These are phyloP conservation scores for Gypsophila paniculata DNA, from an alignment of 179 eudicot genomes.

Conservation along the genomic window DNA sequence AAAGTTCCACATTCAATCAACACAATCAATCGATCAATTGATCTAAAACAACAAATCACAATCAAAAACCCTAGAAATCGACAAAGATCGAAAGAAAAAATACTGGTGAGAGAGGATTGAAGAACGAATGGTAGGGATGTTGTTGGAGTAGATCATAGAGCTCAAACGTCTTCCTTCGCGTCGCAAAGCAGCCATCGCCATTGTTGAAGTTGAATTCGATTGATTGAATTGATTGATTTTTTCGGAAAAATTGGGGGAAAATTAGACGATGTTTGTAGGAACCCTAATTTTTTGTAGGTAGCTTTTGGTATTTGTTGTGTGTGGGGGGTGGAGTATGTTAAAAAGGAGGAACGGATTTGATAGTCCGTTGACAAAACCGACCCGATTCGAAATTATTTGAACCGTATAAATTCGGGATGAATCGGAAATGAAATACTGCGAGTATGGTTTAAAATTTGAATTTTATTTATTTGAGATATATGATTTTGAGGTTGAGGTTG, in stretches of 20 bases:
- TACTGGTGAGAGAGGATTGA: slow-evolving; percentile 54
- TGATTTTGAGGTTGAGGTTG: no score
- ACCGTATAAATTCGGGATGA: no score
- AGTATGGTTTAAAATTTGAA: no score
- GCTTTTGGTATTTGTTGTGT: no score
- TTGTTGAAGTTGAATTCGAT: background rate
- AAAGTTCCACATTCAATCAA: background rate
- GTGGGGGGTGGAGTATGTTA: background rate
- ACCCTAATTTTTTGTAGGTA: slow-evolving; percentile 24
- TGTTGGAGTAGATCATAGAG: slow-evolving; percentile 46
- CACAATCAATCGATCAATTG: no score
- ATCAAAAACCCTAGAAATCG: background rate
- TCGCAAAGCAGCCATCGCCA: slow-evolving; percentile 42
- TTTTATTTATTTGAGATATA: no score
- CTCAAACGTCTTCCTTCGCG: slow-evolving; percentile 61
- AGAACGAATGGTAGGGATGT: slow-evolving; percentile 44
- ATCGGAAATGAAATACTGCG: no score
- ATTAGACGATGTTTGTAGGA: background rate
- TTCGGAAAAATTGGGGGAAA: background rate
- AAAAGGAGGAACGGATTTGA: background rate
- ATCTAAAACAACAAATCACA: background rate
- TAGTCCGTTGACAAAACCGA: no score
- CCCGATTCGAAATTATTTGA: no score
- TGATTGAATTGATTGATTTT: background rate
- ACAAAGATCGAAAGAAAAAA: background rate